Base-by-base conservation (phyloP, 805 yeast species). In the Ogataea zsoltii region DNA sequence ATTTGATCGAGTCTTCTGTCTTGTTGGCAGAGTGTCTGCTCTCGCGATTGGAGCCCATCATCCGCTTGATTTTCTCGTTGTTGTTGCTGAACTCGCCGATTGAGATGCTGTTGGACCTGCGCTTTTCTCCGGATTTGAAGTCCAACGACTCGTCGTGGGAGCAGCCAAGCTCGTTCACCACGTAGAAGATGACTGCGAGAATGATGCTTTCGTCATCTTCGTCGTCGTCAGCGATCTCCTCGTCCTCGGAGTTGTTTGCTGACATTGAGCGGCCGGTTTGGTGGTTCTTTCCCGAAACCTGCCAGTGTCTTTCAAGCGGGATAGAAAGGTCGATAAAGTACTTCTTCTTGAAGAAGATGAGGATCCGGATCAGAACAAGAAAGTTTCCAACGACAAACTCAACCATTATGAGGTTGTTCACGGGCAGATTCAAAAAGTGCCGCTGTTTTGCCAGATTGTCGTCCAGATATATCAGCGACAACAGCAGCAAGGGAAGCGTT, bases 371-470 rank as follows among this genome's bases (percentile, higher is more conserved):
- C 53, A 76, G 55, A 3, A 72, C 63, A 35, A 77, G 54, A 51
- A 74, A 75, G 66, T 75, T 75, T 40, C 77, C 80, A 34, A 76
- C 62, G n/a, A 74, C 52, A 21, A 70, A 59, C 26, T 65, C 67
- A 21, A 70, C 59, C 45, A 71, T 60, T 23, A 63, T 51, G 32
- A 65, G 41, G 36, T 67, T 68, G 46, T 62, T 63, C n/a, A 51
- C 45, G 3, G 70, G 69, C 33, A 68, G 56, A 26, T 61, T 57
- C 18, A 68, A 54, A 33, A 63, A 61, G 11, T 58, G 53, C 19
- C 60, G 58, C 23, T 60, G 51, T 23, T 57, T 56, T n/a, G 66
- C 54, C 43, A 70, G 45, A 29, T 53, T 50, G 11, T 54, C 53
- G 30, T 63, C 58, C 15, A 50, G 48, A 23, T 57, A 54, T n/a